These are phyloP conservation scores for Thielaviopsis musarum DNA, from an alignment of 2,329 filamentous ascomycete genomes.

Conservation along the genomic window DNA sequence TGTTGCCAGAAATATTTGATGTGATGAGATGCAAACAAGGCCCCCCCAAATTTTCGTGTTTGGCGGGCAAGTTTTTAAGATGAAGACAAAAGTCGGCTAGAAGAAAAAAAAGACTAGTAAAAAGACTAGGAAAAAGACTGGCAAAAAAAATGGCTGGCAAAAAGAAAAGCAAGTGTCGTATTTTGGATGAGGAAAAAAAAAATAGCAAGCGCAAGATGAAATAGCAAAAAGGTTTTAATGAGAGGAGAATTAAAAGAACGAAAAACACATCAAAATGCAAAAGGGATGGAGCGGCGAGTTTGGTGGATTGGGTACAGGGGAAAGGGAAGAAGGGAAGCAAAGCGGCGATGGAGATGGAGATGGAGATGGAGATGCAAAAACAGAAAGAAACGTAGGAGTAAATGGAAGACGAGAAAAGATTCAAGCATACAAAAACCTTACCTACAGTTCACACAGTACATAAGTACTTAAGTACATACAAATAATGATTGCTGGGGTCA, in stretches of 20 bases:
- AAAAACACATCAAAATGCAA: background rate
- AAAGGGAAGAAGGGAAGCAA: background rate
- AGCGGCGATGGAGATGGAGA: conserved; percentile 5
- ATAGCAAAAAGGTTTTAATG: background rate
- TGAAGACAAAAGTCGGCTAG: background rate
- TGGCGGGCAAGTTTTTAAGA: background rate
- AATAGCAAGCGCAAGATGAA: background rate
- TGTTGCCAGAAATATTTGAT: background rate
- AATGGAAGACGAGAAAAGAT: background rate
- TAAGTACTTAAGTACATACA: too few relatives aligned
- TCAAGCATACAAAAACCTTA: too few relatives aligned
- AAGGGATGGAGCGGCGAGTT: background rate
- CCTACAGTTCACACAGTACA: too few relatives aligned
- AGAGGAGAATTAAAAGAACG: background rate
- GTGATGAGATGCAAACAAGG: background rate
- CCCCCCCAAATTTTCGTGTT: background rate
- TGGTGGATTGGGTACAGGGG: background rate
- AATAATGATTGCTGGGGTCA: too few relatives aligned
- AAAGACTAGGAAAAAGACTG: conserved; percentile 1
- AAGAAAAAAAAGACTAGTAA: background rate
- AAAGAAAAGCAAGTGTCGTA: background rate
- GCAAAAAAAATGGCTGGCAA: background rate
- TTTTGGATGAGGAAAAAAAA: background rate
- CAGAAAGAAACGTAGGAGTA: background rate
- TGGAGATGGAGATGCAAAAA: background rate